Percentiles rank a stretch among this genome's conserved stretches.
Evolutionary conservation across 306 rosid species (phyloP).

Genomic region (Cucumis hystrix): DNA sequence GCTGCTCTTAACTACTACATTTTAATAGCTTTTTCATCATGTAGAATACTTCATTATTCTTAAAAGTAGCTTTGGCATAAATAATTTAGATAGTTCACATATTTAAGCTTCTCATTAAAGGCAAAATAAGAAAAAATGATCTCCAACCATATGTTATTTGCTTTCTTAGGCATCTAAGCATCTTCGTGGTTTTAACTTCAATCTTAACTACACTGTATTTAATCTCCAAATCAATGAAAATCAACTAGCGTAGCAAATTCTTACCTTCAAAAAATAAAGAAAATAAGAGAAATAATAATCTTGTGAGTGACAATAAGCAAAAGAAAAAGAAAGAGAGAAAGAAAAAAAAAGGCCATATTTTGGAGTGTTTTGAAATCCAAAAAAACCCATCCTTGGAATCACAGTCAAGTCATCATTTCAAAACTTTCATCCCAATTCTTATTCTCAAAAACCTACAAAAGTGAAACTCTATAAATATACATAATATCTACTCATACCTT

Average conservation of each 20-base stretch:
- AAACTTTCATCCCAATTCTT: neutral
- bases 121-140: too few relatives aligned
- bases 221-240: neutral
- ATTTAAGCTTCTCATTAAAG: too few relatives aligned
- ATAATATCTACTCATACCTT: neutral
- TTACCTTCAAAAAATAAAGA: neutral
- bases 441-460: neutral
- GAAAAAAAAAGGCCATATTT: neutral
- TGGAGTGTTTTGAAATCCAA: slow-evolving; percentile 13
- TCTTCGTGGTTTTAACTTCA: too few relatives aligned
- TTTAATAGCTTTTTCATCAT: too few relatives aligned
- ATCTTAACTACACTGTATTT: too few relatives aligned
- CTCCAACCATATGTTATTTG: too few relatives aligned
- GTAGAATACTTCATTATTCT: too few relatives aligned
- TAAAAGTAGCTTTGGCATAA: too few relatives aligned
- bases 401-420: slow-evolving; percentile 2
- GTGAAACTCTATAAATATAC: neutral
- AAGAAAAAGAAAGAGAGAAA: too few relatives aligned
- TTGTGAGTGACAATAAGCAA: neutral
- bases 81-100: too few relatives aligned
- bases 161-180: too few relatives aligned
- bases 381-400: neutral
- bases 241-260: neutral
- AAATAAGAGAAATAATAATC: neutral
- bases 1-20: too few relatives aligned